phyloP scores from a whole-genome alignment of 768 basidiomycete genomes.

The Naganishia randhawae region DNA sequence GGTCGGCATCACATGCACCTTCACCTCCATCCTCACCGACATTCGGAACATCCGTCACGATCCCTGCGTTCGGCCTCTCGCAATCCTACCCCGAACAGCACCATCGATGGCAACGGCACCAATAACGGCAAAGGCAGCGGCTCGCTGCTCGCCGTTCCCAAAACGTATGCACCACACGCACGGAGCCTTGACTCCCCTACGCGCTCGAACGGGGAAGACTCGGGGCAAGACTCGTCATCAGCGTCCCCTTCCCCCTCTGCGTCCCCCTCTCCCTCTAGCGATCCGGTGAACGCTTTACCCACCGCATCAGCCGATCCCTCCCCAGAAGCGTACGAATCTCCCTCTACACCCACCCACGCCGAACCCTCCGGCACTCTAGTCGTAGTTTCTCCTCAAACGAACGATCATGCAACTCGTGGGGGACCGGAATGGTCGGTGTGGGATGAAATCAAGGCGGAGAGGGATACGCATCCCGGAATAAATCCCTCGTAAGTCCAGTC shows the following conservation, averaged over 20 bases:
- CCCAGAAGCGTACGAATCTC: background rate
- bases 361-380: too few species aligned
- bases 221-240: too few species aligned
- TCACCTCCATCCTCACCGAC: background rate
- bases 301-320: background rate
- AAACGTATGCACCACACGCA: slow-evolving; percentile 15
- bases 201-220: background rate
- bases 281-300: background rate
- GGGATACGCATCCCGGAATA: background rate
- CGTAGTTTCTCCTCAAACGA: too few species aligned
- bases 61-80: background rate
- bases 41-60: background rate
- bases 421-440: background rate
- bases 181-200: background rate
- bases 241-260: background rate
- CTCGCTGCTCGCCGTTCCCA: background rate
- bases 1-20: slow-evolving; percentile 2
- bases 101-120: background rate
- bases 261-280: background rate
- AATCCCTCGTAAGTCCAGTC: background rate
- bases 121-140: background rate
- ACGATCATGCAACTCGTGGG: background rate
- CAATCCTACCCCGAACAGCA: background rate
- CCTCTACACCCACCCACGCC: background rate
- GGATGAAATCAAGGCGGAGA: background rate